Evolutionary conservation across 306 rosid species (phyloP).

Genomic region (Trichosanthes cucumerina): DNA sequence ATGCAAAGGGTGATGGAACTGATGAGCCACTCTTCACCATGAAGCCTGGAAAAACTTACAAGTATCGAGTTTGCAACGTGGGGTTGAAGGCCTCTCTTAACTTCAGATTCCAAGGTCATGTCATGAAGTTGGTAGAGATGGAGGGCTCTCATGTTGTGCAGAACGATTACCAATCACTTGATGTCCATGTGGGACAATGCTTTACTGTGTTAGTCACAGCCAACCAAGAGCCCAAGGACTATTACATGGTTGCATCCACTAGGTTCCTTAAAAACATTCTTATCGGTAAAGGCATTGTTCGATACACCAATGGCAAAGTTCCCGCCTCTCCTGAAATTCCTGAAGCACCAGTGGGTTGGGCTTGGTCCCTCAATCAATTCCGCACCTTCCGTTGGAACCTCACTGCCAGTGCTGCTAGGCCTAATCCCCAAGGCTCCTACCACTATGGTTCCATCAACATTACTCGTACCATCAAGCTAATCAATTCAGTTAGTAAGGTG

Average conservation of each 20-base stretch:
- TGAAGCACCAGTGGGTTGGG: background rate
- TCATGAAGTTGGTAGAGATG: background rate
- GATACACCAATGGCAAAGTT: background rate
- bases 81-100: background rate
- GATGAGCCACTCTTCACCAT: background rate
- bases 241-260: background rate
- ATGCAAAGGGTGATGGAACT: background rate
- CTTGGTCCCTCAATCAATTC: background rate
- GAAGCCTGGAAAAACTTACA: background rate
- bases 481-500: background rate
- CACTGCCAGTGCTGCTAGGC: background rate
- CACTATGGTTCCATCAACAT: background rate
- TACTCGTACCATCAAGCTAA: background rate
- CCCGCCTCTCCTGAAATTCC: background rate
- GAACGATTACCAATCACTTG: no score
- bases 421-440: background rate
- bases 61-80: background rate
- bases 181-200: no score
- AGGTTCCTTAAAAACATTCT: background rate
- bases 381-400: background rate
- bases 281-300: background rate
- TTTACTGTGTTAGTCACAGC: no score
- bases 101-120: background rate
- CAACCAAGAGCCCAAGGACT: background rate
- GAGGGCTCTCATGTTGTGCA: no score